These are phyloP conservation scores for Auxenochlorella pyrenoidosa DNA, from an alignment of 139 green algal genomes.

Conservation along the genomic window DNA sequence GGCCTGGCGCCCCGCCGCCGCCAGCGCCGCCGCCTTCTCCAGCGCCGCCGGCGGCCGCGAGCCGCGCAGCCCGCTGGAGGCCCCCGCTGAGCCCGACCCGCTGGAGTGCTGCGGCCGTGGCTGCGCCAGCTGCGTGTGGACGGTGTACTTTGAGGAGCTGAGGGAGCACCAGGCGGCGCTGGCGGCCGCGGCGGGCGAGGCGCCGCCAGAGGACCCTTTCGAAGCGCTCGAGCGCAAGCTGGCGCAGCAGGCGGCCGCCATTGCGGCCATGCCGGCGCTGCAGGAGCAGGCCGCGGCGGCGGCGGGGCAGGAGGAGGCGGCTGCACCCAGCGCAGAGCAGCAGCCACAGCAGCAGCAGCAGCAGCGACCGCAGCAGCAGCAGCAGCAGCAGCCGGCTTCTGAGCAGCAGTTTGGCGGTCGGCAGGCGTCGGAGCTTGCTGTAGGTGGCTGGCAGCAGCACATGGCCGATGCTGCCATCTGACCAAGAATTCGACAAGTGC, in stretches of 20 bases:
- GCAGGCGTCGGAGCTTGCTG: too few relatives aligned
- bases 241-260: slow-evolving; percentile 1
- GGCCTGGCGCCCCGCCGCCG: not conserved
- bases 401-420: too few relatives aligned
- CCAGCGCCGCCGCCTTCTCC: not conserved
- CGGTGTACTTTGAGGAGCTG: slow-evolving; percentile 36
- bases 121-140: slow-evolving; percentile 51
- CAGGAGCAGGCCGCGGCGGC: not conserved
- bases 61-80: not conserved
- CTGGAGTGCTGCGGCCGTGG: slow-evolving; percentile 48
- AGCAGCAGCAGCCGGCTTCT: too few relatives aligned
- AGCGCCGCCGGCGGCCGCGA: too few relatives aligned
- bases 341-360: not conserved
- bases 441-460: too few relatives aligned
- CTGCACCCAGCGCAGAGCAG: not conserved
- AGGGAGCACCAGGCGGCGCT: slow-evolving; percentile 23
- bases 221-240: slow-evolving; percentile 35
- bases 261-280: not conserved
- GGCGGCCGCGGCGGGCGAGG: not conserved
- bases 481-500: too few relatives aligned
- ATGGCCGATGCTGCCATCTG: too few relatives aligned
- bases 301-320: too few relatives aligned
- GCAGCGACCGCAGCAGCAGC: not conserved
- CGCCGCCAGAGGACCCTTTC: slow-evolving; percentile 31
- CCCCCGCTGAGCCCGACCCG: slow-evolving; percentile 13